phyloP scores from a whole-genome alignment of 148 eudicot genomes.

The Camellia granthamiana region DNA sequence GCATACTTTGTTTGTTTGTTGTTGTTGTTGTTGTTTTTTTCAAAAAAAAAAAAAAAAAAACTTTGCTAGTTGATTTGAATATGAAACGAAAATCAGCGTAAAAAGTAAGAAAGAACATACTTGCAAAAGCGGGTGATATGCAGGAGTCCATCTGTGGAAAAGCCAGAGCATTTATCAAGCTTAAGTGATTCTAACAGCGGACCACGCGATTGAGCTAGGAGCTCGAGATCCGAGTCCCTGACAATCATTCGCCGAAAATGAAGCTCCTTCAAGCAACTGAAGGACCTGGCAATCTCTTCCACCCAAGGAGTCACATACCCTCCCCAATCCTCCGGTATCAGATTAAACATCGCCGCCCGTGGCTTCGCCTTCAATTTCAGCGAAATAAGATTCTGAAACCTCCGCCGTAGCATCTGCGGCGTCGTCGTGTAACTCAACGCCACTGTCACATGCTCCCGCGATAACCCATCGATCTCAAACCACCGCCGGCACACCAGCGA shows the following conservation, averaged over 20 bases:
- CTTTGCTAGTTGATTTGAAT: neutral
- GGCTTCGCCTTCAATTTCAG: constrained; percentile 83
- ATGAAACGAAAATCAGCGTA: neutral
- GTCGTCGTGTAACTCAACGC: constrained; percentile 77
- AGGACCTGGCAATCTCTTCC: constrained; percentile 34
- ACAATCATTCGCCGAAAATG: constrained; percentile 95
- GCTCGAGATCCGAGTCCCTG: constrained; percentile 59
- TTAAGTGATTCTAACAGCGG: constrained; percentile 37
- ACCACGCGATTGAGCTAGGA: constrained; percentile 47
- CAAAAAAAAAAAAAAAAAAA: too few species aligned
- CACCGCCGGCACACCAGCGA: constrained; percentile 65
- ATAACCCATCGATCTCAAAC: constrained; percentile 55
- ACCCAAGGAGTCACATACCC: constrained; percentile 81
- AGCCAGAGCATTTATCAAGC: constrained; percentile 84
- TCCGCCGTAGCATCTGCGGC: constrained; percentile 43
- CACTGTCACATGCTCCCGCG: constrained; percentile 66
- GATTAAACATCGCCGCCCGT: constrained; percentile 82
- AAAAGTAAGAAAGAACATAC: constrained; percentile 24
- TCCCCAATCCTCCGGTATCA: constrained; percentile 95
- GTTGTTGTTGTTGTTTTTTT: too few species aligned
- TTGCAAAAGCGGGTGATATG: constrained; percentile 58
- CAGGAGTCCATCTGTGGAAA: constrained; percentile 73
- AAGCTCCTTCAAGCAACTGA: constrained; percentile 38
- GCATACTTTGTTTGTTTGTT: too few species aligned
- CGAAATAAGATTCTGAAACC: constrained; percentile 67